A percentile compares a stretch with the other conserved stretches of the same genome.
Evolutionary conservation across 1,284 basidiomycete genomes (phyloP).

Genomic region (Bondarzewia mesenterica): DNA sequence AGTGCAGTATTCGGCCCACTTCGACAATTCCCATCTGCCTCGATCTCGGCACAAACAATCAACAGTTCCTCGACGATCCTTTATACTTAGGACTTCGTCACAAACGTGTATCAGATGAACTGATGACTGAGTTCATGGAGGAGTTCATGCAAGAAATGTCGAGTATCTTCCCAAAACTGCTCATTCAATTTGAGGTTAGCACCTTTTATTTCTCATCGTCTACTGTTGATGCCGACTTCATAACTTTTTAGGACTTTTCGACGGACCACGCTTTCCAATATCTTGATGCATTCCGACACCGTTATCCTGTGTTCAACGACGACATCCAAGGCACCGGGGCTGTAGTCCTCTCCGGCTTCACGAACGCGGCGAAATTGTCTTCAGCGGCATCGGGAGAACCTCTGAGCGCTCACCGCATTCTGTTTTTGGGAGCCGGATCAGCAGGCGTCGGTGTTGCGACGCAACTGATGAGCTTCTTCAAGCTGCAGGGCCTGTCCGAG

Average conservation of each 20-base stretch:
- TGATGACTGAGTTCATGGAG: conserved; percentile 82
- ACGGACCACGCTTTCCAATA: conserved; percentile 84
- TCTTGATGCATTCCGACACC: conserved; percentile 65
- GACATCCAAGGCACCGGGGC: conserved; percentile 66
- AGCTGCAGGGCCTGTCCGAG: conserved; percentile 63
- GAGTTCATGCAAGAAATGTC: conserved; percentile 86
- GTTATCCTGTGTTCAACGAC: conserved; percentile 77
- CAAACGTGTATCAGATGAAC: conserved; percentile 55
- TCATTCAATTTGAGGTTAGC: conserved; percentile 82
- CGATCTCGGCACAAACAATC: conserved; percentile 85
- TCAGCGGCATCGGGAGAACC: conserved; percentile 64
- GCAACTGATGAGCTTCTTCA: conserved; percentile 88
- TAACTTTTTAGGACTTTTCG: conserved; percentile 59
- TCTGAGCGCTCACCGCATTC: conserved; percentile 74
- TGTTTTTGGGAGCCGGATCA: conserved; percentile 88
- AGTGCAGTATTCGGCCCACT: conserved; percentile 68
- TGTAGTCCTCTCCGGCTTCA: conserved; percentile 86
- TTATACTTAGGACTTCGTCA: conserved; percentile 84
- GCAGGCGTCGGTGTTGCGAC: conserved; percentile 86
- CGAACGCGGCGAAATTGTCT: conserved; percentile 80
- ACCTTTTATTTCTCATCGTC: conserved; percentile 4
- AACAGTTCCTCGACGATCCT: conserved; percentile 78
- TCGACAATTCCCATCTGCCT: conserved; percentile 84
- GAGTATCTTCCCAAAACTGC: conserved; percentile 69
- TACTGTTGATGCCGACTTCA: not conserved